Percentiles rank a stretch among this genome's conserved stretches.
Conservation (phyloP, 179 eudicot species). For the Spergularia azorica region DNA sequence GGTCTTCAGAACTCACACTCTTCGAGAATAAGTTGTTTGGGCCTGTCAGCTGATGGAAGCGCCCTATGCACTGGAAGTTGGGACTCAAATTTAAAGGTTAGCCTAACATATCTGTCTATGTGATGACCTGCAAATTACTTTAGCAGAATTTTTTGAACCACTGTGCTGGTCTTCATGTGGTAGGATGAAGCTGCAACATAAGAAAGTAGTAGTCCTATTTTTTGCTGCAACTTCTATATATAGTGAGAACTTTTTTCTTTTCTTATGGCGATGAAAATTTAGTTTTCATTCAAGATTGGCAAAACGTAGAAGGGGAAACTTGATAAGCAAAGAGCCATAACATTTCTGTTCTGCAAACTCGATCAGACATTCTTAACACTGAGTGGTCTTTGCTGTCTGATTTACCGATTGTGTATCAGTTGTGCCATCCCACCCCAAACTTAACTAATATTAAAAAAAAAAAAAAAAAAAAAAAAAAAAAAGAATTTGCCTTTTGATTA, state of each 20-base stretch:
- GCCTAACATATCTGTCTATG: conserved; percentile 18
- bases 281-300: too few relatives aligned
- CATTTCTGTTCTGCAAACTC: too few relatives aligned
- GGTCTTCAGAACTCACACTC: conserved; percentile 78
- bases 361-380: too few relatives aligned
- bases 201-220: not conserved
- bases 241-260: too few relatives aligned
- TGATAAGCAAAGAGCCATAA: too few relatives aligned
- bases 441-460: too few relatives aligned
- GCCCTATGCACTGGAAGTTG: conserved; percentile 98
- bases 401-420: too few relatives aligned
- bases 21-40: conserved; percentile 77
- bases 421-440: too few relatives aligned
- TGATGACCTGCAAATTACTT: not conserved
- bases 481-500: not conserved
- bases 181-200: not conserved
- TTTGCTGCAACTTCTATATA: not conserved
- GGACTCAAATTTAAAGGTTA: conserved; percentile 88
- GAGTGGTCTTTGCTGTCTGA: too few relatives aligned
- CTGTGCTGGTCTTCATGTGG: not conserved
- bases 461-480: too few relatives aligned
- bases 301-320: too few relatives aligned
- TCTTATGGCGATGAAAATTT: too few relatives aligned
- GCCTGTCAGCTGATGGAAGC: conserved; percentile 96
- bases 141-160: not conserved